Percentiles rank a stretch among this genome's conserved stretches.
phyloP scores from a whole-genome alignment of 192 early-diverging fungal genomes.

The Spizellomyces punctatus region DNA sequence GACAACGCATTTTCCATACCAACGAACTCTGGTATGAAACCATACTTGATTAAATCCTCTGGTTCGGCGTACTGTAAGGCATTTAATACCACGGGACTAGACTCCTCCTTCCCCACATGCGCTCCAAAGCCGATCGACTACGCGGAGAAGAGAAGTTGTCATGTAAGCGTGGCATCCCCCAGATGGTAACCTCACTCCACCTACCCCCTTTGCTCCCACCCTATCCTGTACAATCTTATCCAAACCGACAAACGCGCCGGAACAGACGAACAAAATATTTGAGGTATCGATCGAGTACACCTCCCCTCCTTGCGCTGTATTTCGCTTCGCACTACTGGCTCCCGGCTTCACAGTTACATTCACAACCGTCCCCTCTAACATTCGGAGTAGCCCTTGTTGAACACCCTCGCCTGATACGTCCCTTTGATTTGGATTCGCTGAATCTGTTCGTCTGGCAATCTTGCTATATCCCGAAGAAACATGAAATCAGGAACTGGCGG shows the following conservation, averaged over 20 bases:
- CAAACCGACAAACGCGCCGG: slow-evolving; percentile 86
- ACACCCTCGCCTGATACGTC: slow-evolving; percentile 95
- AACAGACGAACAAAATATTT: slow-evolving; percentile 89
- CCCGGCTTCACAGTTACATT: slow-evolving; percentile 83
- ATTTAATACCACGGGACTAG: slow-evolving; percentile 31
- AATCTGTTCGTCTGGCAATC: slow-evolving; percentile 77
- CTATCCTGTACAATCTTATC: slow-evolving; percentile 80
- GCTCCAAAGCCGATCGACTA: slow-evolving; percentile 79
- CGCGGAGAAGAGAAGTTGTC: neutral
- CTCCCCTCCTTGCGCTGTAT: slow-evolving; percentile 57
- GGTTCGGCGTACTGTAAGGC: slow-evolving; percentile 70
- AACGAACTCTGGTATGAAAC: slow-evolving; percentile 88
- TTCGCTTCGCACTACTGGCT: slow-evolving; percentile 37
- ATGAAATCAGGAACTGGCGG: neutral
- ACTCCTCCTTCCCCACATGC: slow-evolving; percentile 23
- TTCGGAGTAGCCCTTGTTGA: slow-evolving; percentile 77
- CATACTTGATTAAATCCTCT: slow-evolving; percentile 80
- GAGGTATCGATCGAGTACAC: slow-evolving; percentile 83
- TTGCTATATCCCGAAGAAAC: slow-evolving; percentile 44
- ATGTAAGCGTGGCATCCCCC: neutral
- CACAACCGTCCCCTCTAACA: slow-evolving; percentile 88
- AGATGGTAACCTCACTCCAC: neutral
- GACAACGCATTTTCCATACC: slow-evolving; percentile 40
- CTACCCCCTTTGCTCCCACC: slow-evolving; percentile 63
- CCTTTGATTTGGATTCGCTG: slow-evolving; percentile 50